These are phyloP conservation scores for Suillus cothurnatus DNA, from an alignment of 768 basidiomycete species.

Conservation along the genomic window DNA sequence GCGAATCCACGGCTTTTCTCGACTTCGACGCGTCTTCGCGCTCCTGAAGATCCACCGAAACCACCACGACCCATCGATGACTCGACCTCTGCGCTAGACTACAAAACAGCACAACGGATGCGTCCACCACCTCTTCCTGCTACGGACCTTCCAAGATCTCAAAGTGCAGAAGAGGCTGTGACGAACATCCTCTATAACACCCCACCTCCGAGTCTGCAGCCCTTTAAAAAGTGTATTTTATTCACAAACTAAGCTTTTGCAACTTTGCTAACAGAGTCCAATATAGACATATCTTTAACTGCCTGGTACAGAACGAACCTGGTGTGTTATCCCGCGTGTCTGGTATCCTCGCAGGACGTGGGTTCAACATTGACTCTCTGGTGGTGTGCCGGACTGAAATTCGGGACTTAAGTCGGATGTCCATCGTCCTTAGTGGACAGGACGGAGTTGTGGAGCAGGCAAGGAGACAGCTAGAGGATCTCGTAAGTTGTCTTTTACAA, in stretches of 20 bases:
- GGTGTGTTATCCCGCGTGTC: conserved; percentile 99
- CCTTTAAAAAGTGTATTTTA: conserved; percentile 77
- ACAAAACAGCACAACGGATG: conserved; percentile 71
- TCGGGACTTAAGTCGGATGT: conserved; percentile 96
- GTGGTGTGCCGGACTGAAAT: conserved; percentile 99
- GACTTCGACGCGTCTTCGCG: conserved; percentile 17
- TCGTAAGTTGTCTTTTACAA: conserved; percentile 55
- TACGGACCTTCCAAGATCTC: conserved; percentile 80
- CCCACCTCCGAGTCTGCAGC: conserved; percentile 86
- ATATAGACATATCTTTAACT: conserved; percentile 90
- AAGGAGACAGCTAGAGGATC: conserved; percentile 91
- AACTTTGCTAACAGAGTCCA: conserved; percentile 14
- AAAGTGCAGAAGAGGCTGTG: conserved; percentile 93
- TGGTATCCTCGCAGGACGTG: conserved; percentile 94
- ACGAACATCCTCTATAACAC: conserved; percentile 98
- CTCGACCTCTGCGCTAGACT: conserved; percentile 93
- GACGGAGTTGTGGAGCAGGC: conserved; percentile 99
- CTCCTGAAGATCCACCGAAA: conserved; percentile 50
- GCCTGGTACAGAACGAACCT: conserved; percentile 98
- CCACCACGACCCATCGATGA: conserved; percentile 85
- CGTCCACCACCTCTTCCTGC: conserved; percentile 85
- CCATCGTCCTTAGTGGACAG: conserved; percentile 94
- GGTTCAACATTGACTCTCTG: conserved; percentile 98
- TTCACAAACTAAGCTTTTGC: neutral
- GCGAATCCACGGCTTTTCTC: conserved; percentile 26